Base-by-base conservation (phyloP, 116 monocot species). In the Posidonia oceanica region DNA sequence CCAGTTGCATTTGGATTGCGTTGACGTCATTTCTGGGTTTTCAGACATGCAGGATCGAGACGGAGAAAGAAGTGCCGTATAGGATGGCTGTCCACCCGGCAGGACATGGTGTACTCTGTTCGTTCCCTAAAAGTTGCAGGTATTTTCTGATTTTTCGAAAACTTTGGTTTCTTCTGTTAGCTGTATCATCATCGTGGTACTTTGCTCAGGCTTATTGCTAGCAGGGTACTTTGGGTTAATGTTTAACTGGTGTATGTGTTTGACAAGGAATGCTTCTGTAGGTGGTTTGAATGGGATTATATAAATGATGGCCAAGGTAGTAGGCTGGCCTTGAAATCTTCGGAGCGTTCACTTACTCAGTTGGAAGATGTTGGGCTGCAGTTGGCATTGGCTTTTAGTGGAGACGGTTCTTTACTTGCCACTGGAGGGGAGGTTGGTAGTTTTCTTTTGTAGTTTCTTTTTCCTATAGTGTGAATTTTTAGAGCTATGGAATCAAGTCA, bases 61-160 rank as follows among this genome's bases (percentile, higher is more conserved):
- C 84, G 4, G 83, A 74, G 5, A 60, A 51, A 14, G 83, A 91
- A 14, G 67, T 86, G 63, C 95, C 95, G 1, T 95, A 95, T 52
- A 78, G 95, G 73, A 91, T 95, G 91, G 80, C 84, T 16, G 68
- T 91, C 75, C 95, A 95, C 71, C 95, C 95, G 2, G 69, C 74
- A 17, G 91, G 88, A 51, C 82, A 91, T 37, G 94, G 89, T 37
- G 54, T 90, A 12, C 23, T 94, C 66, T 89, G 82, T 73, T 79
- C 94, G 3, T 94, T 88, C 67, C 84, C 85, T 38, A 82, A 94
- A 40, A 71, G 76, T 52, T 94, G 86, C 94, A 91, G 94, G 90
- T 94, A 17, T 37, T 14, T 36, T 21, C 42, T 36, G 15, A 21
- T 72, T 72, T 72, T 20, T 53, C 39, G 8, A n/a, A 37, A 13